phyloP scores from a whole-genome alignment of 2,329 filamentous ascomycete genomes.

The Nemania serpens region DNA sequence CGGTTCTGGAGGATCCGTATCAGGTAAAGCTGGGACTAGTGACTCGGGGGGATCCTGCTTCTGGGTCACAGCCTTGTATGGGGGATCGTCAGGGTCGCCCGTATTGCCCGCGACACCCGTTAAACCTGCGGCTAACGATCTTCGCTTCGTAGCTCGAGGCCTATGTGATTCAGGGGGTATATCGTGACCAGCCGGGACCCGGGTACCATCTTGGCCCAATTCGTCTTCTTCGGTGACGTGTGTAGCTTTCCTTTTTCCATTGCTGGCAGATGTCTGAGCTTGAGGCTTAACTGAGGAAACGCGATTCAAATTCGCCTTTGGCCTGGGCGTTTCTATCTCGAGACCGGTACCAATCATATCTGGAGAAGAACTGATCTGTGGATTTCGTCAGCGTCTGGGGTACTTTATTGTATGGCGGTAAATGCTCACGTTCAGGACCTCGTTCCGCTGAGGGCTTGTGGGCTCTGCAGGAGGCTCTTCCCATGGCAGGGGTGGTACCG shows the following conservation, averaged over 20 bases:
- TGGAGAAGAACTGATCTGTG: conserved; percentile 39
- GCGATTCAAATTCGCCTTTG: conserved; percentile 4
- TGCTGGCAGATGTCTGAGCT: conserved; percentile 17
- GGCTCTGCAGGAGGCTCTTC: conserved; percentile 29
- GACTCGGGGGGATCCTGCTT: conserved; percentile 1
- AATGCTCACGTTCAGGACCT: not conserved
- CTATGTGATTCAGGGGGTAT: conserved; percentile 28
- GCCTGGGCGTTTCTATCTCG: conserved; percentile 13
- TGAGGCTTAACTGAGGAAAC: conserved; percentile 7
- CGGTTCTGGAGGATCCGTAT: conserved; percentile 19
- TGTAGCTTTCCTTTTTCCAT: conserved; percentile 32
- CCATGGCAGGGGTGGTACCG: conserved; percentile 38
- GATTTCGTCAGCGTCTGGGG: conserved; percentile 16
- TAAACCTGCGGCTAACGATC: conserved; percentile 9
- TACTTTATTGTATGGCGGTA: not conserved
- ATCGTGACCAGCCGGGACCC: conserved; percentile 23
- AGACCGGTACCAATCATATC: conserved; percentile 33
- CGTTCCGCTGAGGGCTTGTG: conserved; percentile 21
- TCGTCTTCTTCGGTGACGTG: conserved; percentile 37
- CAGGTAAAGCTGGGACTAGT: not conserved
- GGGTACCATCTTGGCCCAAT: conserved; percentile 31
- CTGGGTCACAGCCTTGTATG: not conserved
- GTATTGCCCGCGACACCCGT: conserved; percentile 7
- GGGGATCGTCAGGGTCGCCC: not conserved
- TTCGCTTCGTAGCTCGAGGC: conserved; percentile 31